Evolutionary conservation across 2,329 filamentous ascomycete species (phyloP).

Genomic region (Botrytis fragariae): DNA sequence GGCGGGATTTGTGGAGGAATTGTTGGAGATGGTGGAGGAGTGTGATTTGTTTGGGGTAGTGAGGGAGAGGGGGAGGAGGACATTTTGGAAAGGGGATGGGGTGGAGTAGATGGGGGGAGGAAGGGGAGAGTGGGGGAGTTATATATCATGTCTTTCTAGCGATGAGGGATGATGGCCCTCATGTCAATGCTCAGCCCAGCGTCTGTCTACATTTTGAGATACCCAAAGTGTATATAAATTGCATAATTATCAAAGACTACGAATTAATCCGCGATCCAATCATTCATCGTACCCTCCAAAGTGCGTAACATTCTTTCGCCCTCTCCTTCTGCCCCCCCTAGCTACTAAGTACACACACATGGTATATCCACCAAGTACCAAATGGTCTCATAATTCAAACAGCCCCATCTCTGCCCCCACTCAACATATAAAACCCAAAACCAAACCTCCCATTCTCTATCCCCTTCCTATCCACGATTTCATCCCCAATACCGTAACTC

Average conservation of each 20-base stretch:
- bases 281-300: neutral
- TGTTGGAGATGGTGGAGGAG: neutral
- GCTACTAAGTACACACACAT: neutral
- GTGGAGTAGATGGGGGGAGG: neutral
- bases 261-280: neutral
- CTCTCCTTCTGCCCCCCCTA: neutral
- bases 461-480: too few relatives aligned
- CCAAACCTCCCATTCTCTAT: too few relatives aligned
- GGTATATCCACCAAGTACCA: too few relatives aligned
- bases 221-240: neutral
- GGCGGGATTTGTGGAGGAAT: neutral
- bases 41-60: neutral
- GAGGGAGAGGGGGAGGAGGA: neutral
- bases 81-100: neutral
- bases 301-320: too few relatives aligned
- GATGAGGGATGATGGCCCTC: neutral
- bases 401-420: too few relatives aligned
- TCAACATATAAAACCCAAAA: too few relatives aligned
- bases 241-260: neutral
- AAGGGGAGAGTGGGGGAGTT: neutral
- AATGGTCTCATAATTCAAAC: too few relatives aligned
- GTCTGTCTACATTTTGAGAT: neutral
- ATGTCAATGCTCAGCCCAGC: neutral
- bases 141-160: neutral
- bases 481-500: too few relatives aligned